Percentiles rank a stretch among this genome's conserved stretches.
Conservation (phyloP, 1,139 yeast genomes). For the Suhomyces kunorum region DNA sequence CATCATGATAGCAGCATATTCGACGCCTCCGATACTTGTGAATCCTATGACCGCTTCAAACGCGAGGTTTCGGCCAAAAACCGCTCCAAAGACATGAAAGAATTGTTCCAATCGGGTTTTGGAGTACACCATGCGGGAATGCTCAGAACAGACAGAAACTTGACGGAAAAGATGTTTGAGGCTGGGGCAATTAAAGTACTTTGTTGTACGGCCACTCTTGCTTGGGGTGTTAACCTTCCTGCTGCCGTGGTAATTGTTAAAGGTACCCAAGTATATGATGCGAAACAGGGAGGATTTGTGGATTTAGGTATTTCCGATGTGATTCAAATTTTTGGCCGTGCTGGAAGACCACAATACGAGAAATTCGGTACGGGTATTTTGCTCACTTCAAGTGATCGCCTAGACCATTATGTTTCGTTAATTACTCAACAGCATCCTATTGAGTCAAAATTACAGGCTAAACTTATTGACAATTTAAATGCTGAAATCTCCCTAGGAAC, state of each 20-base stretch:
- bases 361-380: conserved; percentile 89
- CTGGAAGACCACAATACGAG: conserved; percentile 98
- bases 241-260: conserved; percentile 97
- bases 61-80: conserved; percentile 70
- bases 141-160: conserved; percentile 85
- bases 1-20: conserved; percentile 58
- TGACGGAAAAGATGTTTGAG: conserved; percentile 85
- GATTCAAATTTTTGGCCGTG: conserved; percentile 97
- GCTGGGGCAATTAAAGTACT: conserved; percentile 85
- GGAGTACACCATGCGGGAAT: conserved; percentile 98
- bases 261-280: conserved; percentile 94
- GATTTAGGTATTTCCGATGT: conserved; percentile 96
- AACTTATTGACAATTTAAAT: conserved; percentile 85
- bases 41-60: conserved; percentile 47
- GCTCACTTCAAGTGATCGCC: conserved; percentile 76
- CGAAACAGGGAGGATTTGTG: conserved; percentile 91
- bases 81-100: conserved; percentile 77
- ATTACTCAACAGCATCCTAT: conserved; percentile 96
- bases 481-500: conserved; percentile 97
- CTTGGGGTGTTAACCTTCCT: conserved; percentile 99
- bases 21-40: conserved; percentile 56
- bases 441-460: conserved; percentile 77
- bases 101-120: conserved; percentile 78
- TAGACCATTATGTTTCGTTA: conserved; percentile 84
- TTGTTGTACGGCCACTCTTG: conserved; percentile 95